Evolutionary conservation across 805 yeast genomes (phyloP).

Genomic region (Vanderwaltozyma tropicalis): DNA sequence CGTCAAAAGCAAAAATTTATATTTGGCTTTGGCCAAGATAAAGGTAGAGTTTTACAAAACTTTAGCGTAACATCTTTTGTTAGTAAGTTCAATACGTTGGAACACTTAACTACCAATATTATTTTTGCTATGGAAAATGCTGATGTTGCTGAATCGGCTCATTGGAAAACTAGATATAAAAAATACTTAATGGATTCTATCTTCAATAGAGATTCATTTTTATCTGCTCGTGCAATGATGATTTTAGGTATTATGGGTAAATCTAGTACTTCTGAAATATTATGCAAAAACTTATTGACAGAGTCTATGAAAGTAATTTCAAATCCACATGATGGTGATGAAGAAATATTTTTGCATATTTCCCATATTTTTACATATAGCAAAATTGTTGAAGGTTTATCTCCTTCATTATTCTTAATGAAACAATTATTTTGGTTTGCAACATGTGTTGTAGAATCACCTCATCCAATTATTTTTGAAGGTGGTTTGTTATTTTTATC

Average conservation of each 20-base stretch:
- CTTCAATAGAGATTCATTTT: conserved; percentile 42
- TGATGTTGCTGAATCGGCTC: conserved; percentile 35
- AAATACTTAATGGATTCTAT: conserved; percentile 54
- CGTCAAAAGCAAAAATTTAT: conserved; percentile 60
- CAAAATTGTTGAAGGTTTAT: conserved; percentile 32
- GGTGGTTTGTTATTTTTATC: conserved; percentile 33
- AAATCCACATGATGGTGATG: conserved; percentile 25
- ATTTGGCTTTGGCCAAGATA: conserved; percentile 57
- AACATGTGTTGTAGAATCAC: conserved; percentile 25
- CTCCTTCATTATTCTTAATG: conserved; percentile 24
- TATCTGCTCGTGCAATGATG: conserved; percentile 58
- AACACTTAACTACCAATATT: conserved; percentile 47
- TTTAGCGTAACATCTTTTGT: conserved; percentile 31
- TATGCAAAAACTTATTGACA: conserved; percentile 27
- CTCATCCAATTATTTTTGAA: conserved; percentile 30
- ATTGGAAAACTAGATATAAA: conserved; percentile 59
- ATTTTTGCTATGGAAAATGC: conserved; percentile 42
- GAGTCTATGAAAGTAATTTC: conserved; percentile 30
- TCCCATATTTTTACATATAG: conserved; percentile 34
- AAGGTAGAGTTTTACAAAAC: conserved; percentile 27
- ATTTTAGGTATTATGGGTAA: conserved; percentile 61
- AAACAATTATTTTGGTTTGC: conserved; percentile 32
- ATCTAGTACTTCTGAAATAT: conserved; percentile 50
- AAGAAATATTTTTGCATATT: conserved; percentile 23
- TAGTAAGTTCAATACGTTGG: conserved; percentile 36